phyloP scores from a whole-genome alignment of 2,329 filamentous ascomycete genomes.

The Davidsoniella eucalypti region DNA sequence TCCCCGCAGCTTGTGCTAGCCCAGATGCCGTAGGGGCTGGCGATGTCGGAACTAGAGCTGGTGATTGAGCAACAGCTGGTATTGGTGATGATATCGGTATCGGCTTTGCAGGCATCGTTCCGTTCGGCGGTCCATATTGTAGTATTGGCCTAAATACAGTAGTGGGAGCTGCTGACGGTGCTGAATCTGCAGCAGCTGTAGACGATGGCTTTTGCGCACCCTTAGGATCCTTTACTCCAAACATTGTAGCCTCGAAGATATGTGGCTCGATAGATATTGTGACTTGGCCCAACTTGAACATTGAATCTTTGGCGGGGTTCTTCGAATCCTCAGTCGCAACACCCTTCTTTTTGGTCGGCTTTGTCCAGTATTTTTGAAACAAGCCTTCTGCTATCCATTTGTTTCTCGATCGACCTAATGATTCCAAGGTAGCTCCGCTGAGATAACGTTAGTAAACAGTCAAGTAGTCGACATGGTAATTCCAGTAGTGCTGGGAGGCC shows the following conservation, averaged over 20 bases:
- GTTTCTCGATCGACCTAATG: slow-evolving; percentile 54
- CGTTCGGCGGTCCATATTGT: slow-evolving; percentile 49
- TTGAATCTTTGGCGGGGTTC: slow-evolving; percentile 53
- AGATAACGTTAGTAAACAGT: slow-evolving; percentile 1
- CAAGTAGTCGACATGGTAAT: neutral
- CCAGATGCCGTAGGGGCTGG: slow-evolving; percentile 3
- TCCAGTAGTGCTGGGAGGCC: neutral
- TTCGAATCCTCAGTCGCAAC: slow-evolving; percentile 42
- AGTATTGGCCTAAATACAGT: slow-evolving; percentile 36
- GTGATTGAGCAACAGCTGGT: slow-evolving; percentile 16
- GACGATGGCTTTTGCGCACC: slow-evolving; percentile 19
- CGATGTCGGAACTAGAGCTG: slow-evolving; percentile 12
- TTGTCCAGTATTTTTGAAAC: slow-evolving; percentile 65
- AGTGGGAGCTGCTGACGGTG: slow-evolving; percentile 7
- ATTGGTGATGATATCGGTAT: slow-evolving; percentile 25
- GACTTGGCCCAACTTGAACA: slow-evolving; percentile 56
- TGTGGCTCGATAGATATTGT: slow-evolving; percentile 67
- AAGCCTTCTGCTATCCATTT: slow-evolving; percentile 57
- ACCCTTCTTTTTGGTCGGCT: slow-evolving; percentile 48
- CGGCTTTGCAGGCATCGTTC: slow-evolving; percentile 33
- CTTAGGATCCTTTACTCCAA: slow-evolving; percentile 49
- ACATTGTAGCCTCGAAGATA: slow-evolving; percentile 61
- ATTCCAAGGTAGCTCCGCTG: slow-evolving; percentile 60
- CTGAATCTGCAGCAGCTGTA: slow-evolving; percentile 19
- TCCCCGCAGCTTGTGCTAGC: slow-evolving; percentile 11